These are phyloP conservation scores for Allomyces javanicus DNA, from an alignment of 192 early-diverging fungal genomes.

Conservation along the genomic window DNA sequence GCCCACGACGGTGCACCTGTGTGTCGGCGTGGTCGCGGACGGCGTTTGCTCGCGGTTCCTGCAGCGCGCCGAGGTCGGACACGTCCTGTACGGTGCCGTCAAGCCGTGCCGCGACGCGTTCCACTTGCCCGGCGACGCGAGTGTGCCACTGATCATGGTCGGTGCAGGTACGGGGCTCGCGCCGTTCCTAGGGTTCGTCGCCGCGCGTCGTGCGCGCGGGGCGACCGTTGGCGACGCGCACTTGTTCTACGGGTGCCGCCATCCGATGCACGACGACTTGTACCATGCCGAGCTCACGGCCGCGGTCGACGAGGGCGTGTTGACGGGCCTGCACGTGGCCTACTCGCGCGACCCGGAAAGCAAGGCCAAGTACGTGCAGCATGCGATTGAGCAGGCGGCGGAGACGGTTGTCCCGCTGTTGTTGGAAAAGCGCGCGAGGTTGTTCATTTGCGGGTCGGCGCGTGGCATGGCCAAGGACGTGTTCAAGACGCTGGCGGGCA, in stretches of 20 bases:
- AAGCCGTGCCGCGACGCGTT: conserved; percentile 2
- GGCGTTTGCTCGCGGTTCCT: conserved; percentile 9
- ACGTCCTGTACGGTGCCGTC: neutral
- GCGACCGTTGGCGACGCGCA: neutral
- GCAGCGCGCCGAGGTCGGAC: neutral
- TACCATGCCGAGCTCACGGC: neutral
- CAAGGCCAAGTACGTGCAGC: conserved; percentile 5
- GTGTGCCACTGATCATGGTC: conserved; percentile 1
- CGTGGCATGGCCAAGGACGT: conserved; percentile 11
- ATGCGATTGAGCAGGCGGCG: neutral
- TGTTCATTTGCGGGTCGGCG: conserved; percentile 11
- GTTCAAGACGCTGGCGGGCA: conserved; percentile 2
- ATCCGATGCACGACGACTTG: neutral
- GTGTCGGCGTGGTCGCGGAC: conserved; percentile 10
- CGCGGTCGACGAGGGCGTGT: neutral
- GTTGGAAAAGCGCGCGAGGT: neutral
- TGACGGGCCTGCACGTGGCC: conserved; percentile 4
- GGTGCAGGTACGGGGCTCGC: conserved; percentile 4
- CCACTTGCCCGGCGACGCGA: neutral
- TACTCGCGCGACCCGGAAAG: conserved; percentile 5
- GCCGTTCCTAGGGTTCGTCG: conserved; percentile 4
- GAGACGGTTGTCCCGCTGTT: neutral
- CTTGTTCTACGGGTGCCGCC: conserved; percentile 2
- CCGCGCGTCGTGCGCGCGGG: neutral
- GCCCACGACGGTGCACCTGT: conserved; percentile 1